A percentile compares a stretch with the other conserved stretches of the same genome.
phyloP scores from a whole-genome alignment of 768 basidiomycete species.

The Lactarius akahatsu region DNA sequence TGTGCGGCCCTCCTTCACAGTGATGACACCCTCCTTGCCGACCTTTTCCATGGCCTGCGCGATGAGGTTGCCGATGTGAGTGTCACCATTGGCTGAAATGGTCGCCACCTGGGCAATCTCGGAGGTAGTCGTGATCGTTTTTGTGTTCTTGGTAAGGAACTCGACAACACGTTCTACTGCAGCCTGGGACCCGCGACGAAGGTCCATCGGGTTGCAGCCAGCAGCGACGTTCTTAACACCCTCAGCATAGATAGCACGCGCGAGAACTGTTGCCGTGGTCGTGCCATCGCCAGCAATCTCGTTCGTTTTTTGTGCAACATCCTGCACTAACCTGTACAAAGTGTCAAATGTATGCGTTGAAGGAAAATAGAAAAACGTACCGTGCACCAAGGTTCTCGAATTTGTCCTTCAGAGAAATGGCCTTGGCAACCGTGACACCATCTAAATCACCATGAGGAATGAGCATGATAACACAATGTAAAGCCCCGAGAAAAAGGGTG shows the following conservation, averaged over 20 bases:
- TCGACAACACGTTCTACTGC: constrained; percentile 91
- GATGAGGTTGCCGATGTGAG: constrained; percentile 89
- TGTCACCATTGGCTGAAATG: constrained; percentile 65
- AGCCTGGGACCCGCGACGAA: constrained; percentile 95
- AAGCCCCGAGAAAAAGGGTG: background rate
- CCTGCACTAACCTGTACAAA: constrained; percentile 75
- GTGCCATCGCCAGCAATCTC: constrained; percentile 97
- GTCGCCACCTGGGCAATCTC: constrained; percentile 99
- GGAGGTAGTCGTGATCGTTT: constrained; percentile 93
- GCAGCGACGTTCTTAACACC: constrained; percentile 99
- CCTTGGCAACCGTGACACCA: constrained; percentile 97
- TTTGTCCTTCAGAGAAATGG: constrained; percentile 92
- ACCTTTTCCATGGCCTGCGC: constrained; percentile 99
- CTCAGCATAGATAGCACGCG: constrained; percentile 96
- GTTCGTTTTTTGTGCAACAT: constrained; percentile 96
- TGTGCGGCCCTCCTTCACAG: constrained; percentile 97
- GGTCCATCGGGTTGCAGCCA: constrained; percentile 99
- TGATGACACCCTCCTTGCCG: constrained; percentile 99
- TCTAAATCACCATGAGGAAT: constrained; percentile 45
- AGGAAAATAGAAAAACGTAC: constrained; percentile 47
- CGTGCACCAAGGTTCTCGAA: constrained; percentile 98
- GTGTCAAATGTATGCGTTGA: constrained; percentile 18
- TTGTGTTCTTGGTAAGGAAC: constrained; percentile 83
- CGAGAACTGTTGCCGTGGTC: constrained; percentile 95
- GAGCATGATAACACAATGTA: background rate